Percentiles rank a stretch among this genome's conserved stretches.
Conservation (phyloP, 768 basidiomycete genomes). For the Auricularia sp. region DNA sequence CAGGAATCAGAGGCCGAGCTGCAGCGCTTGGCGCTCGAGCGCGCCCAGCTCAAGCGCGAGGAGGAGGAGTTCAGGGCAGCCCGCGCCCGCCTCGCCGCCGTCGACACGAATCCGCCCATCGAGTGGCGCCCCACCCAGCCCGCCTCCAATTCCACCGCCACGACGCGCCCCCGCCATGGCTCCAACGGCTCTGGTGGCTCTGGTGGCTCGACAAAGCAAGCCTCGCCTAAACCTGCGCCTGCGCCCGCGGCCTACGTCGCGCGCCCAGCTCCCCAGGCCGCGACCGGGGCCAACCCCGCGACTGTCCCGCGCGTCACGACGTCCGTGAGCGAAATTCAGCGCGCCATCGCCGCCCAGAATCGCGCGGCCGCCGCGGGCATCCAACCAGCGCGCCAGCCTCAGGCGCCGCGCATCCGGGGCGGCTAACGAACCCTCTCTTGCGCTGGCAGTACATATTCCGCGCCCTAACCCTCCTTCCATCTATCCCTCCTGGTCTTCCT, state of each 20-base stretch:
- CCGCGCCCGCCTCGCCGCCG: conserved; percentile 62
- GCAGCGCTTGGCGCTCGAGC: conserved; percentile 75
- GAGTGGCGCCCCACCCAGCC: not conserved
- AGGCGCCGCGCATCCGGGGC: not conserved
- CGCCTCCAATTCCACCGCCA: not conserved
- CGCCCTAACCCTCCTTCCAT: not conserved
- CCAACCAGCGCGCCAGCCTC: not conserved
- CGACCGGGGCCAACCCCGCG: not conserved
- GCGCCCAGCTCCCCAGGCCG: not conserved
- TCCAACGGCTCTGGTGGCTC: not conserved
- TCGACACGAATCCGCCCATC: conserved; percentile 28
- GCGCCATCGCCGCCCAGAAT: not conserved
- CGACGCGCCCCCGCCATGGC: not conserved
- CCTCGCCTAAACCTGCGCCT: not conserved
- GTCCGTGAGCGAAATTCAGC: not conserved
- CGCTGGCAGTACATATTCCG: not conserved
- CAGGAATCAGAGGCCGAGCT: conserved; percentile 77
- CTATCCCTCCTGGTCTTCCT: not conserved
- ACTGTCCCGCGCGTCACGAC: not conserved
- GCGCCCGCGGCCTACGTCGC: not conserved
- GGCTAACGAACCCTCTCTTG: not conserved
- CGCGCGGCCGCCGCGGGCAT: not conserved
- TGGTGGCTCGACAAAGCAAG: not conserved
- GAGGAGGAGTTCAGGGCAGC: conserved; percentile 75
- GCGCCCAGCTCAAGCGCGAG: conserved; percentile 69